These are phyloP conservation scores for Coemansia sp. DNA, from an alignment of 192 early-diverging fungal species.

Conservation along the genomic window DNA sequence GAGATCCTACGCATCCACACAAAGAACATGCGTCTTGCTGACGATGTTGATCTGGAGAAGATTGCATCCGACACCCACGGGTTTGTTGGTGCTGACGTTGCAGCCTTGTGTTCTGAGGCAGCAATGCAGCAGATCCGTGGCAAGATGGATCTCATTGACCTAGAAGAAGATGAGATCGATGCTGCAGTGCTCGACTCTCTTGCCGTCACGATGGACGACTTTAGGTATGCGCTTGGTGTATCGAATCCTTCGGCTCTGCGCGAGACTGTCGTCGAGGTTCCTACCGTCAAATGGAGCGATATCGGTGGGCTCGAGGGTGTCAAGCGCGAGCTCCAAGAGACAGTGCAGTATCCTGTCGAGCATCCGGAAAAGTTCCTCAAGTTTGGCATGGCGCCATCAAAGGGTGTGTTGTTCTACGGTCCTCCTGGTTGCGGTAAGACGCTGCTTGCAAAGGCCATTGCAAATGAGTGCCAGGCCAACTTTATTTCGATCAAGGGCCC, in stretches of 20 bases:
- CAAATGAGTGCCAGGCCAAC: slow-evolving; percentile 99
- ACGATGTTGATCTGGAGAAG: slow-evolving; percentile 96
- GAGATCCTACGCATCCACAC: slow-evolving; percentile 99
- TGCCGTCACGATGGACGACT: slow-evolving; percentile 98
- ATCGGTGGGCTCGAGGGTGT: slow-evolving; percentile 98
- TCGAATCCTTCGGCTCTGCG: slow-evolving; percentile 98
- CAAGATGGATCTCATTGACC: slow-evolving; percentile 98
- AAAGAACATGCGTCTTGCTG: slow-evolving; percentile 98
- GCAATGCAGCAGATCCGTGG: slow-evolving; percentile 99
- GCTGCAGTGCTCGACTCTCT: slow-evolving; percentile 94
- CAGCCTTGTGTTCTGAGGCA: slow-evolving; percentile 97
- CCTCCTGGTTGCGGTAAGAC: slow-evolving; percentile 99
- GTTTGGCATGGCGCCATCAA: slow-evolving; percentile 92
- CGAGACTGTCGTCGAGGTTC: slow-evolving; percentile 97
- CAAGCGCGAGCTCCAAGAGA: slow-evolving; percentile 98
- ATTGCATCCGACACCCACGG: slow-evolving; percentile 98
- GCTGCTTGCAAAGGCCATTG: slow-evolving; percentile 98
- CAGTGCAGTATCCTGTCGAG: slow-evolving; percentile 98
- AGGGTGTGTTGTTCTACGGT: slow-evolving; percentile 98
- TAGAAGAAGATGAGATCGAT: slow-evolving; percentile 98
- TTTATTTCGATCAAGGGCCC: slow-evolving; percentile 99
- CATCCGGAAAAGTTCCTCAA: slow-evolving; percentile 99
- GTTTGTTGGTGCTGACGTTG: slow-evolving; percentile 96
- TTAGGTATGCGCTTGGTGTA: slow-evolving; percentile 88
- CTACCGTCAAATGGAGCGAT: slow-evolving; percentile 92